phyloP scores from a whole-genome alignment of 148 eudicot genomes.

The Dianthus caryophyllus region DNA sequence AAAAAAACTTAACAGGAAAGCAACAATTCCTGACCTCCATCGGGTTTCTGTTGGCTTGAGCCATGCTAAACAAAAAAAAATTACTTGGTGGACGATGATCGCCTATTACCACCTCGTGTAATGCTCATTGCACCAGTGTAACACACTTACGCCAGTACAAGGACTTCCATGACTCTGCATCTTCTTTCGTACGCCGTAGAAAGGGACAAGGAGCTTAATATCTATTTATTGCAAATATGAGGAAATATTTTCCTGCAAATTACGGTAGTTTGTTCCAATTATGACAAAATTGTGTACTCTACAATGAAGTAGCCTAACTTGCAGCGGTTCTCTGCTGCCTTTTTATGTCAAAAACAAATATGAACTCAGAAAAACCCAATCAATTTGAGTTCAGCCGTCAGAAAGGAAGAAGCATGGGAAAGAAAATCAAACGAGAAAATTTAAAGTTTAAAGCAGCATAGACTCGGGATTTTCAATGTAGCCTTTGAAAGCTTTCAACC shows the following conservation, averaged over 20 bases:
- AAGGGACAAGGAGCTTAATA: too few species aligned
- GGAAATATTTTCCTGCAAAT: not conserved
- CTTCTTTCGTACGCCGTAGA: too few species aligned
- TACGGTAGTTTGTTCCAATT: slow-evolving; percentile 13
- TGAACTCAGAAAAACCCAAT: slow-evolving; percentile 17
- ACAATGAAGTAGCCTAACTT: slow-evolving; percentile 7
- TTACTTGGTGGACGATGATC: too few species aligned
- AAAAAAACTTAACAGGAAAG: too few species aligned
- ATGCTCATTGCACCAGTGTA: too few species aligned
- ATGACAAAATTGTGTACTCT: slow-evolving; percentile 26
- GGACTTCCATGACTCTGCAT: too few species aligned
- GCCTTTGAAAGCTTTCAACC: slow-evolving; percentile 97
- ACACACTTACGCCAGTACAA: too few species aligned
- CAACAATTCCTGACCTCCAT: too few species aligned
- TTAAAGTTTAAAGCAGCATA: slow-evolving; percentile 60
- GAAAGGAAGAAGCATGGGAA: not conserved
- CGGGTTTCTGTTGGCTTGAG: too few species aligned
- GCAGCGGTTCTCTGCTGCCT: slow-evolving; percentile 8
- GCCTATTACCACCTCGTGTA: too few species aligned
- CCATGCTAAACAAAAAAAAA: too few species aligned
- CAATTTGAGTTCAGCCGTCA: slow-evolving; percentile 8
- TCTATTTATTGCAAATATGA: too few species aligned
- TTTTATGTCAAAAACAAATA: slow-evolving; percentile 12
- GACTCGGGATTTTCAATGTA: slow-evolving; percentile 92
- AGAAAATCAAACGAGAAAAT: slow-evolving; percentile 7